Evolutionary conservation across 495 filamentous ascomycete species (phyloP).

Genomic region (Talaromyces adpressus): DNA sequence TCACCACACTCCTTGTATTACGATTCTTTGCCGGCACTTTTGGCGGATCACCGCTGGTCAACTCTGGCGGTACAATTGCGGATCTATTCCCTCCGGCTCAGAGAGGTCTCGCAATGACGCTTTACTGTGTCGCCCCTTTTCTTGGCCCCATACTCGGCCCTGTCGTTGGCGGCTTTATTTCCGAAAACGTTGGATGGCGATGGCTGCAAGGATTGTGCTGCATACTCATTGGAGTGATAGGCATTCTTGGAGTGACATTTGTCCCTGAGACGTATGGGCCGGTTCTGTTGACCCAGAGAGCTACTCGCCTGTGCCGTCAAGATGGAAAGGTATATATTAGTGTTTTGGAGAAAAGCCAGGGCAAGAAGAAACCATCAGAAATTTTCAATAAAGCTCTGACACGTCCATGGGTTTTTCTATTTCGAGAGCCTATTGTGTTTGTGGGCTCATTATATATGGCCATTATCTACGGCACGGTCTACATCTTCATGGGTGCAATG

Average conservation of each 20-base stretch:
- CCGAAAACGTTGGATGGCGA: constrained; percentile 38
- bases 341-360: constrained; percentile 5
- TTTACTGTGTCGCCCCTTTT: constrained; percentile 48
- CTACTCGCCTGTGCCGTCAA: constrained; percentile 46
- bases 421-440: constrained; percentile 18
- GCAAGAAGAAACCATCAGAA: constrained; percentile 4
- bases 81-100: constrained; percentile 48
- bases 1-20: constrained; percentile 51
- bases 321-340: constrained; percentile 34
- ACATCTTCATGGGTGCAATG: constrained; percentile 62
- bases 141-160: constrained; percentile 44
- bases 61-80: constrained; percentile 50
- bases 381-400: constrained; percentile 12
- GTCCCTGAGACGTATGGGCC: constrained; percentile 66
- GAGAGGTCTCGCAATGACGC: constrained; percentile 41
- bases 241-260: constrained; percentile 54
- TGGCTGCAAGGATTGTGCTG: constrained; percentile 46
- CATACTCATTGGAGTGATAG: constrained; percentile 39
- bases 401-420: constrained; percentile 18
- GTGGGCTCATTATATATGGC: constrained; percentile 45
- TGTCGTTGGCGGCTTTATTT: constrained; percentile 48
- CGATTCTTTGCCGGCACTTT: constrained; percentile 61
- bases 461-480: constrained; percentile 58
- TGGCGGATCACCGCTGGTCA: constrained; percentile 51
- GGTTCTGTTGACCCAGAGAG: constrained; percentile 51